Evolutionary conservation across 1,284 basidiomycete species (phyloP), one percentile per base, ranked within the genome.

Genomic region (Tilletia setariae): DNA sequence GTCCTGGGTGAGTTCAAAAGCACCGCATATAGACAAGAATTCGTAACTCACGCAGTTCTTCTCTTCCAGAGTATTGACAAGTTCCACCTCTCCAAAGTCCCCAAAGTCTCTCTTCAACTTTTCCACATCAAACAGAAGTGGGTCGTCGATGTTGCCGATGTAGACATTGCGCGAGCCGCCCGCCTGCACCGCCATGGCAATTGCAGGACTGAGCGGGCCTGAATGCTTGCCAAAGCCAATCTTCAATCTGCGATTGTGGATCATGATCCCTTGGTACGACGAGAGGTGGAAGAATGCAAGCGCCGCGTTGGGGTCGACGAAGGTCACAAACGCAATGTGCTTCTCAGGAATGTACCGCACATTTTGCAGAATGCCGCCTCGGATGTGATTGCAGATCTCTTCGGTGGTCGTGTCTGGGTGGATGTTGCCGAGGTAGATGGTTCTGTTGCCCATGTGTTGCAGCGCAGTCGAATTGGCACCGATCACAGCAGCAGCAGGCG

Each of bases 381-480:
- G 79, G 44, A 82, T 78, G 70, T 81, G 79, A 73, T 82, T 82
- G 75, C 80, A 82, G 68, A 82, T 82, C 70, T 82, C 80, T 63
- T 79, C 80, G 1, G 76, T 77, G 4, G 78, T 82, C 16, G 79
- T 81, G 28, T 81, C 78, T 16, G 77, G 79, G 46, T 82, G 80
- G 65, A 82, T 76, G 70, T 82, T 82, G 65, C 80, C 80, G 8
- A 82, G 72, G 65, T 82, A 82, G 72, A 82, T 76, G 46, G 80
- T 82, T 40, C 80, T 76, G 47, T 82, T 82, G 62, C 80, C 80
- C 40, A 82, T 73, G 72, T 82, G 80, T 68, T 77, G 71, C 43
- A 73, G 47, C 23, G 75, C 70, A 30, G 53, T 43, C 30, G 65
- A 7, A 21, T 63, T 63, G 13, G 32, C 42, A 40, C 23, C 30